Conservation (phyloP, 2,329 filamentous ascomycete species). For the Pseudocercospora macadamiae region DNA sequence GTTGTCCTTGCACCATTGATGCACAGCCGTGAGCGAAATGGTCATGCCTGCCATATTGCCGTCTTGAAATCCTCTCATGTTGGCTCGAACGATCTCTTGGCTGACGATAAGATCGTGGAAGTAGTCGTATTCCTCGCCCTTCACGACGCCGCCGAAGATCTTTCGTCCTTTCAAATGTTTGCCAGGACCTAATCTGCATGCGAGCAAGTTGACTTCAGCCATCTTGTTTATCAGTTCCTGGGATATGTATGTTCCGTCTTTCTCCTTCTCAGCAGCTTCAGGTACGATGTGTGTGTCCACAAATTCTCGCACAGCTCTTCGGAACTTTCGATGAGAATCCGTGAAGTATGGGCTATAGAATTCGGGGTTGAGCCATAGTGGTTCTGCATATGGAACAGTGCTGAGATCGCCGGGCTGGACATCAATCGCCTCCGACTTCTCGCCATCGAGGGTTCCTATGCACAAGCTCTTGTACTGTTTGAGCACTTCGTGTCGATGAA, state of each 20-base stretch:
- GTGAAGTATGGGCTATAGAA: constrained; percentile 83
- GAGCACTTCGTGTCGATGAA: constrained; percentile 88
- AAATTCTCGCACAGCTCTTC: constrained; percentile 72
- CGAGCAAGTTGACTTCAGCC: constrained; percentile 72
- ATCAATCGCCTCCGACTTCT: constrained; percentile 73
- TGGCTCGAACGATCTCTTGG: constrained; percentile 73
- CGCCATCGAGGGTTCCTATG: constrained; percentile 74
- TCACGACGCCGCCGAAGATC: constrained; percentile 69
- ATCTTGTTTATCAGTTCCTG: constrained; percentile 76
- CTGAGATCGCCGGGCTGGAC: constrained; percentile 72
- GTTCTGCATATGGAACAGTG: constrained; percentile 80
- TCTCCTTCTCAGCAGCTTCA: constrained; percentile 76
- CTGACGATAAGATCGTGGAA: constrained; percentile 78
- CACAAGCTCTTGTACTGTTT: constrained; percentile 74
- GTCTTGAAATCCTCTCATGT: constrained; percentile 82
- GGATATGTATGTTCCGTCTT: constrained; percentile 69
- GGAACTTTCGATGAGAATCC: constrained; percentile 70
- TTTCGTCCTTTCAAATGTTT: constrained; percentile 75
- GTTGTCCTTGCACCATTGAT: constrained; percentile 74
- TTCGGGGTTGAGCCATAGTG: constrained; percentile 75
- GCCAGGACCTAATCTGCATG: constrained; percentile 82
- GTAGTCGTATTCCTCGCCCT: constrained; percentile 82
- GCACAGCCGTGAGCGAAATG: constrained; percentile 76
- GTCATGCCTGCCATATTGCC: constrained; percentile 87
- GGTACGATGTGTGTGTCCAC: constrained; percentile 71